Percentiles rank a stretch among this genome's conserved stretches.
phyloP scores from a whole-genome alignment of 2,329 filamentous ascomycete species.

The Neopestalotiopsis sp. region DNA sequence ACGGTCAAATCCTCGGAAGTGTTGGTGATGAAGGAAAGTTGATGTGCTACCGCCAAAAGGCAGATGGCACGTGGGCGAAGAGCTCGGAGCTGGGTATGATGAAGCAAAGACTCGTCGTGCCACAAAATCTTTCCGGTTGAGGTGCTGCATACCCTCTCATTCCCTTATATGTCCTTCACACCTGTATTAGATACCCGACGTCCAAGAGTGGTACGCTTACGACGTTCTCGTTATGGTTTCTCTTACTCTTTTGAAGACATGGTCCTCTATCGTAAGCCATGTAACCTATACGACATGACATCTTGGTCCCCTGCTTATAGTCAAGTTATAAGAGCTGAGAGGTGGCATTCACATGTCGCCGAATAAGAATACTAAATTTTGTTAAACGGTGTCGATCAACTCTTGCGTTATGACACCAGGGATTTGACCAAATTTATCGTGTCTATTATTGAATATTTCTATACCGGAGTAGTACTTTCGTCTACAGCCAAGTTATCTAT shows the following conservation, averaged over 20 bases:
- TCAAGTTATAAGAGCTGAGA: background rate
- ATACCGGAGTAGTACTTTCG: background rate
- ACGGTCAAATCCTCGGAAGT: conserved; percentile 75
- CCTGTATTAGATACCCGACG: background rate
- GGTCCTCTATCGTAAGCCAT: background rate
- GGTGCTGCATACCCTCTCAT: background rate
- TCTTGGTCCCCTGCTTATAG: background rate
- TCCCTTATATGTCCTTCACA: background rate
- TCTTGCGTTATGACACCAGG: background rate
- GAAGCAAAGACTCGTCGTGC: conserved; percentile 58
- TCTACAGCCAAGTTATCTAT: background rate
- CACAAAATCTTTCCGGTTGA: conserved; percentile 32
- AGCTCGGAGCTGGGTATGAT: conserved; percentile 65
- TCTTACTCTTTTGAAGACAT: background rate
- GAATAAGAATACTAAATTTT: background rate
- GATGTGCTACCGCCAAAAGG: conserved; percentile 65
- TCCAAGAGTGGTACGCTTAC: background rate
- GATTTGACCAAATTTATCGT: background rate
- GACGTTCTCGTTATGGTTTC: background rate
- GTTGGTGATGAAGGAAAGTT: conserved; percentile 78
- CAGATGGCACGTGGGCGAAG: conserved; percentile 63
- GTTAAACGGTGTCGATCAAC: background rate
- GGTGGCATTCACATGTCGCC: background rate
- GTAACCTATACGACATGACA: background rate
- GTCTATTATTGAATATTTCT: background rate